Conservation (phyloP, 2,329 filamentous ascomycete species). For the Beauveria rudraprayagi region DNA sequence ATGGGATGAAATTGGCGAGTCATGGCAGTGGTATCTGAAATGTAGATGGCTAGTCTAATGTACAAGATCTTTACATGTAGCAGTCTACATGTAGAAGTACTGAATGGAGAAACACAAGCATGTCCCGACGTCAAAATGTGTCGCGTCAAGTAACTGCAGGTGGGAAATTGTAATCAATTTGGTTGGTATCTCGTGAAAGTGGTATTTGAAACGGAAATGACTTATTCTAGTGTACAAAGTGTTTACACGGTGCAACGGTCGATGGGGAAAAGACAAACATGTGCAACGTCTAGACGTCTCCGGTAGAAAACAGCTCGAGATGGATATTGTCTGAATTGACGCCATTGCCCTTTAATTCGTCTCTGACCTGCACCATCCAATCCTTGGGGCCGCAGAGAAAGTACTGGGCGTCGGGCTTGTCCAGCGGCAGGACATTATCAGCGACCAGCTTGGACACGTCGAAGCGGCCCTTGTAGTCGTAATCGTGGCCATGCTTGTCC, state of each 20-base stretch:
- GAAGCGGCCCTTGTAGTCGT: constrained; percentile 48
- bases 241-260: neutral
- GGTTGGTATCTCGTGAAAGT: neutral
- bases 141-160: constrained; percentile 56
- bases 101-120: neutral
- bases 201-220: neutral
- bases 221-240: neutral
- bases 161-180: constrained; percentile 39
- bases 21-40: no score
- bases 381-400: constrained; percentile 59
- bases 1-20: no score
- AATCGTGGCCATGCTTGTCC: constrained; percentile 42
- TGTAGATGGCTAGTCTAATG: neutral
- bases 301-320: constrained; percentile 57
- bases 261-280: no score
- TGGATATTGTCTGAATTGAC: constrained; percentile 48
- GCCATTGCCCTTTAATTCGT: constrained; percentile 41
- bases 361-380: constrained; percentile 57
- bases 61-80: neutral
- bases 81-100: no score
- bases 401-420: constrained; percentile 48
- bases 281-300: constrained; percentile 26
- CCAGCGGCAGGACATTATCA: constrained; percentile 42
- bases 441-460: constrained; percentile 44
- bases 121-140: constrained; percentile 21